Base-by-base conservation (phyloP, 495 filamentous ascomycete species). In the Neurospora tetrasperma region DNA sequence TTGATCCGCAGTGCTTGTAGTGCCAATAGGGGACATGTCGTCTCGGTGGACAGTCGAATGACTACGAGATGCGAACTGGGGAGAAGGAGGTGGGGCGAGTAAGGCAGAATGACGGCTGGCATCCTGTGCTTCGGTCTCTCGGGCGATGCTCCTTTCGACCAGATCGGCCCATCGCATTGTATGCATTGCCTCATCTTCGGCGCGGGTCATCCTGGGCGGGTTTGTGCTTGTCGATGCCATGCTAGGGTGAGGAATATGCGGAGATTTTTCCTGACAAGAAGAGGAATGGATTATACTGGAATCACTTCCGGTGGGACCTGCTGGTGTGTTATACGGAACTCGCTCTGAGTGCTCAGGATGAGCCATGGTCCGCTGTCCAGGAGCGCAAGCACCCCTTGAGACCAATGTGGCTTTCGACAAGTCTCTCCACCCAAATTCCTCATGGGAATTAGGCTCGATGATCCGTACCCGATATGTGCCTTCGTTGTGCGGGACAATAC, bases 381-480 rank as follows among this genome's bases (percentile, higher is more conserved):
- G 14, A 35, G 54, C 27, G 54, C 54, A 35, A 12, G 14, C 27
- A 35, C 54, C 54, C 6, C 54, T 66, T 66, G 54, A 10, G 54
- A 35, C 54, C 27, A 66, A 38, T 4, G 54, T 66, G 54, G 14
- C 27, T 18, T 66, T 66, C 12, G 54, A 35, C 23, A 27, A 66
- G 8, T 66, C 54, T 12, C 54, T 66, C 54, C 54, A 66, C 1
- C 35, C 54, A 14, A 66, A 66, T 35, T 43, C 74, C 35, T 44
- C 42, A n/a, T 59, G 66, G 7, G 54, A 66, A 35, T 66, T 66
- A 66, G 54, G 54, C 27, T 66, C 54, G 54, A 35, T 46, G 23
- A 80, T 76, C 48, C 72, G 72, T 27, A 86, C 74, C 11, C 77
- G 31, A 70, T 85, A 85, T 27, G 73, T 73, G 38, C 74, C 78